Evolutionary conservation across 768 basidiomycete species (phyloP).

Genomic region (Leucocoprinus birnbaumii): DNA sequence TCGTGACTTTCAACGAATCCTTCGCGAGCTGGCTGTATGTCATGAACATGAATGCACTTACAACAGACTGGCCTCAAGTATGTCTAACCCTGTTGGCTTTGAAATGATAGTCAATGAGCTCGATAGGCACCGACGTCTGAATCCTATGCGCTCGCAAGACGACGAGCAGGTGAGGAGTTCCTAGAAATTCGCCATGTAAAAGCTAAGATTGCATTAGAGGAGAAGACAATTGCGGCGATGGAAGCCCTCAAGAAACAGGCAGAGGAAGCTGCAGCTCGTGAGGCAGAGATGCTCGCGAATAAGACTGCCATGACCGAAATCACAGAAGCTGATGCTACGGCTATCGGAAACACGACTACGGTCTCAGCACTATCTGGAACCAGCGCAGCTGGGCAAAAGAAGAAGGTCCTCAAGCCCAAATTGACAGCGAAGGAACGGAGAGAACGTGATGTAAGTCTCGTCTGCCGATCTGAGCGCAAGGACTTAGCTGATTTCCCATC

Average conservation of each 20-base stretch:
- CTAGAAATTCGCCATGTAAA: neutral
- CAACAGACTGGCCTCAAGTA: conserved; percentile 91
- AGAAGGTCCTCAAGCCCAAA: conserved; percentile 62
- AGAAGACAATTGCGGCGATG: conserved; percentile 54
- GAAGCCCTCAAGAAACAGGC: conserved; percentile 44
- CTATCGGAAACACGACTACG: conserved; percentile 32
- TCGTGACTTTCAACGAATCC: conserved; percentile 87
- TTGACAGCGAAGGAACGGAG: conserved; percentile 80
- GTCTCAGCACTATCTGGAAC: conserved; percentile 32
- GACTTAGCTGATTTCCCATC: neutral
- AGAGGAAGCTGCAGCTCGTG: conserved; percentile 25
- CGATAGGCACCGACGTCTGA: conserved; percentile 55
- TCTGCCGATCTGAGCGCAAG: neutral
- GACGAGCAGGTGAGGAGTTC: conserved; percentile 50
- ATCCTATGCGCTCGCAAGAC: conserved; percentile 57
- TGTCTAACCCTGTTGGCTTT: conserved; percentile 14
- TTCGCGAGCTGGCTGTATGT: conserved; percentile 91
- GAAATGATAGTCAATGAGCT: neutral
- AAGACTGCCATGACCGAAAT: conserved; percentile 39
- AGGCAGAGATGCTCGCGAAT: conserved; percentile 20
- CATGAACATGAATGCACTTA: conserved; percentile 93
- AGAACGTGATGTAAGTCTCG: conserved; percentile 60
- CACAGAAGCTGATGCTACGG: conserved; percentile 39
- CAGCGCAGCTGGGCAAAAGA: conserved; percentile 33
- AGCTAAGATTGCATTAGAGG: conserved; percentile 35